phyloP scores from a whole-genome alignment of 257 asterid genomes.

The Solanum pennellii region DNA sequence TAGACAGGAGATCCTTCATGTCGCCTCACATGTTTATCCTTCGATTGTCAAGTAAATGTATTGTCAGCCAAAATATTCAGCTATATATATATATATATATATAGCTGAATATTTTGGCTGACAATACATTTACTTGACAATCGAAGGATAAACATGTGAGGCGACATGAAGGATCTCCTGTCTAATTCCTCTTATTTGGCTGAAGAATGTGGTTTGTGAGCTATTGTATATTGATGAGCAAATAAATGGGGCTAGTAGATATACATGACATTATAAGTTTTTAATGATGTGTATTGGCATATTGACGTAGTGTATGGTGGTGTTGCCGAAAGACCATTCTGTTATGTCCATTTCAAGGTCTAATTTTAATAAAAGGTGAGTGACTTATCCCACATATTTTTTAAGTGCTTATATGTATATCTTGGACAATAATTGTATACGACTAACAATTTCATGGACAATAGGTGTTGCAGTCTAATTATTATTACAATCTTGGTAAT shows the following conservation, averaged over 20 bases:
- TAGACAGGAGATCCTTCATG: neutral
- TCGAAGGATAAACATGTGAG: neutral
- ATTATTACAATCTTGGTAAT: neutral
- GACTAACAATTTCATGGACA: neutral
- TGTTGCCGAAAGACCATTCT: neutral
- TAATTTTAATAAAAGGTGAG: neutral
- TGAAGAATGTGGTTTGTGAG: neutral
- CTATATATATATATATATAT: too few species aligned
- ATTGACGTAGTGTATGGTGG: neutral
- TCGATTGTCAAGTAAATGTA: too few species aligned
- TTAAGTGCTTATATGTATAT: too few species aligned
- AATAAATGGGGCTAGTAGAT: neutral
- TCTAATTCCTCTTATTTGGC: neutral
- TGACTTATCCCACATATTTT: too few species aligned
- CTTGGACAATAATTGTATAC: too few species aligned
- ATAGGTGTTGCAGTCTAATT: too few species aligned
- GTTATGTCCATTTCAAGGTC: neutral
- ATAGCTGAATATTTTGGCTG: too few species aligned
- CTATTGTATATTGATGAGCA: too few species aligned
- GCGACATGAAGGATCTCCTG: neutral
- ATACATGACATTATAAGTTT: neutral
- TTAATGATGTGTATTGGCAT: neutral
- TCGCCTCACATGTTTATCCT: neutral
- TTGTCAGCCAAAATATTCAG: too few species aligned
- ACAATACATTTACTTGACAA: too few species aligned